Conservation (phyloP, 2,329 filamentous ascomycete species). For the Keithomyces neogunnii region DNA sequence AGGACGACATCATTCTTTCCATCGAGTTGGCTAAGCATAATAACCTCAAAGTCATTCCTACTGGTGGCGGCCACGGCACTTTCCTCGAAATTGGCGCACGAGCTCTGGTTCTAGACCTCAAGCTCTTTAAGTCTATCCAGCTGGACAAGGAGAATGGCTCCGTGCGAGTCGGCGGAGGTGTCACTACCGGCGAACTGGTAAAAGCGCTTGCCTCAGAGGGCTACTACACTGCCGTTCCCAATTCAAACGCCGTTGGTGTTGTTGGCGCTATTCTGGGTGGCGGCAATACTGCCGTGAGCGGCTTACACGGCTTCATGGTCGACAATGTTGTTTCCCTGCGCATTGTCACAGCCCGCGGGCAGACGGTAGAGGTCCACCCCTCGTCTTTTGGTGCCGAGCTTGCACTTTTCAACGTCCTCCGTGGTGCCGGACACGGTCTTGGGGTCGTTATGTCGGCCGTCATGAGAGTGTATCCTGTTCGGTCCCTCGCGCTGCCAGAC, state of each 20-base stretch:
- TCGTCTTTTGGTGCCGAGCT: slow-evolving; percentile 15
- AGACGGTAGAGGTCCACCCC: slow-evolving; percentile 9
- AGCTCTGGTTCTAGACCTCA: slow-evolving; percentile 25
- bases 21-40: slow-evolving; percentile 19
- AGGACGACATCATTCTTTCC: slow-evolving; percentile 18
- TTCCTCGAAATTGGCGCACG: slow-evolving; percentile 20
- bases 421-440: slow-evolving; percentile 26
- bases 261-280: slow-evolving; percentile 19
- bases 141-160: slow-evolving; percentile 16
- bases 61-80: slow-evolving; percentile 21
- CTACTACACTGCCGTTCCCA: slow-evolving; percentile 22
- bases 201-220: slow-evolving; percentile 14
- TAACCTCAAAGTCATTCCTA: slow-evolving; percentile 18
- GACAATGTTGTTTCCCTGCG: slow-evolving; percentile 21
- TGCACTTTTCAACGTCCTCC: slow-evolving; percentile 20
- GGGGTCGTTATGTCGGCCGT: slow-evolving; percentile 22
- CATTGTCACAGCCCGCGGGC: slow-evolving; percentile 15
- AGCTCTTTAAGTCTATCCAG: slow-evolving; percentile 18
- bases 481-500: slow-evolving; percentile 16
- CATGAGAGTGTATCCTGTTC: slow-evolving; percentile 15
- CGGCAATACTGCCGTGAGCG: slow-evolving; percentile 17
- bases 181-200: slow-evolving; percentile 17
- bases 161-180: slow-evolving; percentile 22
- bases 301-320: slow-evolving; percentile 23
- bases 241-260: slow-evolving; percentile 18